Base-by-base conservation (phyloP, 192 early-diverging fungal species). In the Backusella luteola region DNA sequence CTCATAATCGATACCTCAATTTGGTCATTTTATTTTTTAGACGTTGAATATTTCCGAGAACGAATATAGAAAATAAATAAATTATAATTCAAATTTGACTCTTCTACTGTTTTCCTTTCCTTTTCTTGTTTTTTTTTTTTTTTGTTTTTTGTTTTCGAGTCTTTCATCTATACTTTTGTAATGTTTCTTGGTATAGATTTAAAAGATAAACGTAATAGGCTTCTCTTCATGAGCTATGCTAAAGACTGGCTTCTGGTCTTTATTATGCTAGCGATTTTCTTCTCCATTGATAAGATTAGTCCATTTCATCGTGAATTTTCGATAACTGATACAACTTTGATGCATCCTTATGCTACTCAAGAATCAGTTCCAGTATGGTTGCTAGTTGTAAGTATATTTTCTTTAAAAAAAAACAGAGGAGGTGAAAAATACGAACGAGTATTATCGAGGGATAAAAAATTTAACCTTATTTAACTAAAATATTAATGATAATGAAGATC, bases 241-340 rank as follows among this genome's bases (percentile, higher is more conserved):
- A 77, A 75, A 32, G 82, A 84, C 26, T 84, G 82, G 82, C 38
- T 87, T 9, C 71, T 93, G 19, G 83, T 92, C 4, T 68, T 90
- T 19, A 72, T 85, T 34, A 87, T 93, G 84, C 81, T 89, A 0
- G 78, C 79, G 0, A 73, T 84, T 35, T 94, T 91, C 82, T 87
- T 87, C 44, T 76, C 80, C 23, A 68, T 94, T 7, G 89, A 90
- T 56, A 80, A 70, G 14, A 4, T 72, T 90, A 3, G 75, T 15
- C 93, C 93, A 1, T 94, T 89, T 83, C 89, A 93, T 70, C 87
- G 92, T 76, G 81, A 90, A 53, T 96, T 96, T 73, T 91, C 90
- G 26, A 79, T 96, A 12, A 80, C 88, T 4, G 86, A 96, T 81
- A 90, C 88, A 34, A 79, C 84, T 19, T 89, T 96, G 75, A 88